These are phyloP conservation scores for Apiospora arundinis DNA, from an alignment of 2,329 filamentous ascomycete genomes.

Conservation along the genomic window DNA sequence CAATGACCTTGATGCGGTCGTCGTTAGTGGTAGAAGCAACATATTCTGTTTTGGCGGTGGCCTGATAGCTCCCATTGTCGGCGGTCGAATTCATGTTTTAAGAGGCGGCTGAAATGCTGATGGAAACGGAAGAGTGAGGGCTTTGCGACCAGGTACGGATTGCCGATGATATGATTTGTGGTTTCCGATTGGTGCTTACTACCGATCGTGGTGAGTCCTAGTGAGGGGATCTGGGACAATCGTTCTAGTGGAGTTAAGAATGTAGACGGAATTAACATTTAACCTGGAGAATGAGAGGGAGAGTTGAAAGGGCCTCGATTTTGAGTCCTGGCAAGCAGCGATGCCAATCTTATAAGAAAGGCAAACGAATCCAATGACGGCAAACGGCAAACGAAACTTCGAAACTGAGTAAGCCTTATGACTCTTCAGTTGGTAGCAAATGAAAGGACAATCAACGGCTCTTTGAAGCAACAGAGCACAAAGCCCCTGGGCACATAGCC, in stretches of 20 bases:
- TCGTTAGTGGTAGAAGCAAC: neutral
- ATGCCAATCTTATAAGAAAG: neutral
- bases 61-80: neutral
- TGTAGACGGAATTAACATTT: slow-evolving; percentile 1
- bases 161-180: neutral
- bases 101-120: neutral
- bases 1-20: slow-evolving; percentile 25
- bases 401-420: neutral
- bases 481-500: neutral
- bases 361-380: neutral
- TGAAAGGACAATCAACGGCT: neutral
- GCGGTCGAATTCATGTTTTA: neutral
- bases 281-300: neutral
- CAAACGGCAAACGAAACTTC: neutral
- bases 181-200: slow-evolving; percentile 8
- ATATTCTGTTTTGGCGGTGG: neutral
- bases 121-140: neutral
- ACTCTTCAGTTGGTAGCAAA: neutral
- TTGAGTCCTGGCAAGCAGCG: neutral
- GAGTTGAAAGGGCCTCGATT: neutral
- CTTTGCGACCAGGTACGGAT: neutral
- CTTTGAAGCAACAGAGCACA: neutral
- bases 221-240: neutral
- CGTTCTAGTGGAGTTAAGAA: slow-evolving; percentile 6
- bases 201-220: neutral